These are phyloP conservation scores for Amanita fuliginea DNA, from an alignment of 768 basidiomycete genomes.

Conservation along the genomic window DNA sequence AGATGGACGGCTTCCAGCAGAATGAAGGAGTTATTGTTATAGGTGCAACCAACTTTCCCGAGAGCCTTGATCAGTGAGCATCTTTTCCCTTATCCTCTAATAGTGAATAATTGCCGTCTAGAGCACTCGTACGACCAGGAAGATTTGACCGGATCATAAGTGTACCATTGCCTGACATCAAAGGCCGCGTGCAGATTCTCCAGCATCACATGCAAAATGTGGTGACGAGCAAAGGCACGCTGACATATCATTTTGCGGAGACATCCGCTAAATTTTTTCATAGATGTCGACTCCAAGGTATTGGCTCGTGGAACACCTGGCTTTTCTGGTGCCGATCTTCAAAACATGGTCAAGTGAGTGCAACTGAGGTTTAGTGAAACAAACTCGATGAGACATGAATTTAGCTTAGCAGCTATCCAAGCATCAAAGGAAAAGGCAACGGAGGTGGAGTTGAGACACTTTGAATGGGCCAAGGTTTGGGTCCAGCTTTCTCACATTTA, in stretches of 20 bases:
- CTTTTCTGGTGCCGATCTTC: conserved; percentile 93
- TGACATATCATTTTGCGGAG: conserved; percentile 3
- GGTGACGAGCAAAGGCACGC: conserved; percentile 41
- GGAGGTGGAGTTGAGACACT: conserved; percentile 67
- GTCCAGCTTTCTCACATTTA: not conserved
- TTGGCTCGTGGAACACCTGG: conserved; percentile 92
- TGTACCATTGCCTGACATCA: conserved; percentile 90
- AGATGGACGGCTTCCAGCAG: conserved; percentile 95
- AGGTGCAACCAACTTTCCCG: conserved; percentile 96
- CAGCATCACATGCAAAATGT: conserved; percentile 85
- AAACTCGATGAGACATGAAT: conserved; percentile 7
- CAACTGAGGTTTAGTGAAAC: not conserved
- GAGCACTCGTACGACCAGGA: conserved; percentile 91
- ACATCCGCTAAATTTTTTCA: conserved; percentile 8
- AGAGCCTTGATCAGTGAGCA: conserved; percentile 78
- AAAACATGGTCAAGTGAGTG: conserved; percentile 91
- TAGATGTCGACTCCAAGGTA: conserved; percentile 76
- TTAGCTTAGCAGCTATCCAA: conserved; percentile 84
- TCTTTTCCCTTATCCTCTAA: conserved; percentile 6
- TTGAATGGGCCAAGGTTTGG: conserved; percentile 93
- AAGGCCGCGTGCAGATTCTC: conserved; percentile 88
- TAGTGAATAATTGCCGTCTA: conserved; percentile 17
- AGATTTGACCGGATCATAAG: conserved; percentile 91
- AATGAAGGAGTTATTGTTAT: conserved; percentile 92
- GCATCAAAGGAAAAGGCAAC: conserved; percentile 76